Base-by-base conservation (phyloP, 495 filamentous ascomycete species). In the Penicillium cataractarum region DNA sequence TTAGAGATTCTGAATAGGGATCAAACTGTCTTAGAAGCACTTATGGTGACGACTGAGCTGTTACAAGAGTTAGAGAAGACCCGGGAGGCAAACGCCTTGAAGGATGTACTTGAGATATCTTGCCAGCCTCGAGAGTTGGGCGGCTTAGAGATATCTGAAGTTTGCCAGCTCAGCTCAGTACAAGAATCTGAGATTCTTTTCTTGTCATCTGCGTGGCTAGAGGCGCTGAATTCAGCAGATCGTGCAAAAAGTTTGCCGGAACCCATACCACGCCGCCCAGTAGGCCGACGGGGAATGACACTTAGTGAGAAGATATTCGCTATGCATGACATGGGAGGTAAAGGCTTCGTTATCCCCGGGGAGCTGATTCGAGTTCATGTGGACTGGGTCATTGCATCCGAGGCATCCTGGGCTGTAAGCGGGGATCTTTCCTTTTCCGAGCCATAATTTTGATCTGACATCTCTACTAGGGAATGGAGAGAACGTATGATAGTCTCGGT, bases 261-360 rank as follows among this genome's bases (percentile, higher is more conserved):
- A 2, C 40, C 40, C 2, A 44, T 44, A 4, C n/a, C 0, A 44
- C 8, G 3, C 21, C 40, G 40, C 2, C 40, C 40, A 0, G 19
- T 22, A 10, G 40, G 40, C 19, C 40, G 27, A n/a, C n/a, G 22
- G 31, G 71, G 67, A 9, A 81, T 81, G 78, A 80, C 74, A 0
- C 44, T 80, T 7, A 69, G 73, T 8, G 77, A 79, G 57, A 80
- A 81, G 57, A 76, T 81, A 13, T 75, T 81, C 59, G 78, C 77
- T 0, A 57, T 67, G 40, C 77, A 79, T 61, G 78, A 78, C 55
- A 55, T 78, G 57, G 8, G 66, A 2, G 33, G 69, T 9, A 67
- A 68, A 32, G 77, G 73, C 1, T 71, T 59, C 37, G 74, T 81
- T 15, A 19, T 57, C 33, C 66, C 78, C 2, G 78, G 78, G 4